A percentile compares a stretch with the other conserved stretches of the same genome.
Conservation (phyloP, 2,329 filamentous ascomycete species). For the Ramichloridium luteum region DNA sequence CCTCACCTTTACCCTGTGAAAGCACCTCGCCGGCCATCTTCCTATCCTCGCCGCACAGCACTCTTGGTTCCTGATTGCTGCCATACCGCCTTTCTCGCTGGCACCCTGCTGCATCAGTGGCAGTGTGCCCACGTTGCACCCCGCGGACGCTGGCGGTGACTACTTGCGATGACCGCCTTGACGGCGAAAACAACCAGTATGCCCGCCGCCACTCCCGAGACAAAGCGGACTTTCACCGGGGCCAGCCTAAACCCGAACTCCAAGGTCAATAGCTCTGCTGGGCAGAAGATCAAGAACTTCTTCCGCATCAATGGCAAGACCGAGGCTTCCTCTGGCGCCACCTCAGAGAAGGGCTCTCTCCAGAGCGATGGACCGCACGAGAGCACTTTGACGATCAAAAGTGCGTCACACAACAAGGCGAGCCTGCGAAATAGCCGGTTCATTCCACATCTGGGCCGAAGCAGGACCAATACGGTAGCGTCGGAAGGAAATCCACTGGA, state of each 20-base stretch:
- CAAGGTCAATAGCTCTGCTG: conserved; percentile 38
- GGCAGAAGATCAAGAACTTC: conserved; percentile 56
- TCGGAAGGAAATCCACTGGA: conserved; percentile 88
- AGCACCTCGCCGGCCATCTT: no score
- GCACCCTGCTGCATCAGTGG: no score
- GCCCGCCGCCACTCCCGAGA: conserved; percentile 13
- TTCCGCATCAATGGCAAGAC: conserved; percentile 49
- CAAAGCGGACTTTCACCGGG: conserved; percentile 38
- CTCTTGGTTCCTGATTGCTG: no score
- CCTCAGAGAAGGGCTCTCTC: conserved; percentile 23
- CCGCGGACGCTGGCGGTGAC: no score
- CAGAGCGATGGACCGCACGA: conserved; percentile 26
- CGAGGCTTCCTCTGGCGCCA: conserved; percentile 26
- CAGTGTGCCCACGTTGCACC: no score
- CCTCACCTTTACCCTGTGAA: no score
- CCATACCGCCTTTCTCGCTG: no score
- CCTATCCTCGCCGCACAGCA: no score
- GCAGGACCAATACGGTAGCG: conserved; percentile 78
- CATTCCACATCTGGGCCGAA: conserved; percentile 74
- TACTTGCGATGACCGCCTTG: not conserved
- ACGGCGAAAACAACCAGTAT: conserved; percentile 10
- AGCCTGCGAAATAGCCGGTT: conserved; percentile 76
- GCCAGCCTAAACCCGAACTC: conserved; percentile 33
- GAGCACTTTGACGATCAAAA: conserved; percentile 37
- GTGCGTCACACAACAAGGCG: conserved; percentile 39